Conservation (phyloP, 352 stramenopile genomes). For the Elongisporangium undulatum region DNA sequence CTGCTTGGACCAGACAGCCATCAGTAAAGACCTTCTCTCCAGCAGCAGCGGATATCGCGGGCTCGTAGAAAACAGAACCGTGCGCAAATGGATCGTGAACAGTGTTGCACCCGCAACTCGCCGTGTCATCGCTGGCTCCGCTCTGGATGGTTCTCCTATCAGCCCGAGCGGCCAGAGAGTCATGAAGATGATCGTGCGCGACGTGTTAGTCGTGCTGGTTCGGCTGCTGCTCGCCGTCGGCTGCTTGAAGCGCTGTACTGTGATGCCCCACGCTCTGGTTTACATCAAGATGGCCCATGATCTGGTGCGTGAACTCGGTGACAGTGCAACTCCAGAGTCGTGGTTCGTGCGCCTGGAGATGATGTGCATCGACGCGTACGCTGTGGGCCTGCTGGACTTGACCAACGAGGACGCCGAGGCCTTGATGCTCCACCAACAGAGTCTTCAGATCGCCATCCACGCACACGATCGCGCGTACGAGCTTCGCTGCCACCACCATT, state of each 20-base stretch:
- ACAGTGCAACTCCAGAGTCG: conserved; percentile 1
- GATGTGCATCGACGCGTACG: conserved; percentile 38
- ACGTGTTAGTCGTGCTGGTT: conserved; percentile 36
- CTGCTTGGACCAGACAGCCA: too few relatives aligned
- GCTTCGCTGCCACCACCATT: conserved; percentile 29
- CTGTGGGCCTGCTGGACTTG: conserved; percentile 27
- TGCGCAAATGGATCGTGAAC: conserved; percentile 30
- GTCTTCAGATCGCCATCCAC: conserved; percentile 29
- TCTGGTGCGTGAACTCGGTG: conserved; percentile 25
- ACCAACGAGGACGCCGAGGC: conserved; percentile 27
- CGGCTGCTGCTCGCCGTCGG: conserved; percentile 39
- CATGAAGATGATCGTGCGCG: conserved; percentile 18
- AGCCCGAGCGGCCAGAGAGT: background rate
- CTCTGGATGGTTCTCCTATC: conserved; percentile 4
- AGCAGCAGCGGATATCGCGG: too few relatives aligned
- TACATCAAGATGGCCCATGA: conserved; percentile 45
- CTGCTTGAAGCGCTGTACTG: conserved; percentile 38
- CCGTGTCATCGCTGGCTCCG: background rate
- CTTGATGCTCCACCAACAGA: conserved; percentile 41
- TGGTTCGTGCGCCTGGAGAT: conserved; percentile 33
- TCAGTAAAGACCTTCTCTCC: too few relatives aligned
- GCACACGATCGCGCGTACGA: conserved; percentile 34
- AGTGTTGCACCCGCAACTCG: conserved; percentile 18
- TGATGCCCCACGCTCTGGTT: conserved; percentile 24
- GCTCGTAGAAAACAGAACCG: conserved; percentile 23